phyloP scores from a whole-genome alignment of 257 asterid genomes.

The Gentiana straminea region DNA sequence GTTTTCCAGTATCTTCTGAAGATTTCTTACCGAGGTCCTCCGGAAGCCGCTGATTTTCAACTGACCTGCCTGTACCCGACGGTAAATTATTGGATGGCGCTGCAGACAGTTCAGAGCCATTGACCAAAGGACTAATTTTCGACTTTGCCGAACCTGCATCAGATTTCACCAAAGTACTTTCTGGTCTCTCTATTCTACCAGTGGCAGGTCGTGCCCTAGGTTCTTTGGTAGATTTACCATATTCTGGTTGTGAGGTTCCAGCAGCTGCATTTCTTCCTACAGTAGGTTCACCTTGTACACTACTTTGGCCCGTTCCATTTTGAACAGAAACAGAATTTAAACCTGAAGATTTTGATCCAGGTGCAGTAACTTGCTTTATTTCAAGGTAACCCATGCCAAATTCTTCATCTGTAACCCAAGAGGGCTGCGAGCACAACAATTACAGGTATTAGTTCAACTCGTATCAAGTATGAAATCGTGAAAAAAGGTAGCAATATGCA shows the following conservation, averaged over 20 bases:
- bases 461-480: slow-evolving; percentile 8
- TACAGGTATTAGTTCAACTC: slow-evolving; percentile 8
- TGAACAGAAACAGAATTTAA: slow-evolving; percentile 40
- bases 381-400: slow-evolving; percentile 98
- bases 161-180: slow-evolving; percentile 33
- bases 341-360: slow-evolving; percentile 51
- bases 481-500: slow-evolving; percentile 1
- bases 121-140: slow-evolving; percentile 26
- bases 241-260: slow-evolving; percentile 43
- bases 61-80: slow-evolving; percentile 31
- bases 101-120: slow-evolving; percentile 45
- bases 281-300: slow-evolving; percentile 48
- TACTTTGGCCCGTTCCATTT: slow-evolving; percentile 43
- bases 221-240: slow-evolving; percentile 48
- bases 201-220: slow-evolving; percentile 41
- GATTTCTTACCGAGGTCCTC: slow-evolving; percentile 51
- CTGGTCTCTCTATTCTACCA: slow-evolving; percentile 43
- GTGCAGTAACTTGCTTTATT: slow-evolving; percentile 59
- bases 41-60: slow-evolving; percentile 50
- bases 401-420: slow-evolving; percentile 98
- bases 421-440: slow-evolving; percentile 41
- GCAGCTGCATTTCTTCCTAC: slow-evolving; percentile 39
- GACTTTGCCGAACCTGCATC: slow-evolving; percentile 34
- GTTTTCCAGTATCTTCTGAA: slow-evolving; percentile 54
- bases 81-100: slow-evolving; percentile 33